phyloP scores from a whole-genome alignment of 192 early-diverging fungal genomes.

The Neocallimastix lanati region DNA sequence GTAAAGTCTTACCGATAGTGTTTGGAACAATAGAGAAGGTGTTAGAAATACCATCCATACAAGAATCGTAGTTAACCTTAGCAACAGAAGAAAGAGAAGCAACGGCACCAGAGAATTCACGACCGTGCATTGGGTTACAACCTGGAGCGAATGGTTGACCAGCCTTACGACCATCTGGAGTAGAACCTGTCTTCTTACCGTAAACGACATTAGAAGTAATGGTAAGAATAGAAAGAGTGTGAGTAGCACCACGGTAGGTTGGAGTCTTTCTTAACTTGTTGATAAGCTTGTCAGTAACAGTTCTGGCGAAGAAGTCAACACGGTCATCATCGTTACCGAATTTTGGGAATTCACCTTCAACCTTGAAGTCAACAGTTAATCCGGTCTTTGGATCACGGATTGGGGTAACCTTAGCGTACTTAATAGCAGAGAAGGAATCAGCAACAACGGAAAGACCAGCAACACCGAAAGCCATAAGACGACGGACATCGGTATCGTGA shows the following conservation, averaged over 20 bases:
- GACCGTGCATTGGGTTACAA: conserved; percentile 10
- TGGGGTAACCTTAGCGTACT: too few relatives aligned
- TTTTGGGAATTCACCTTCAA: too few relatives aligned
- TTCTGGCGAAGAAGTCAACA: conserved; percentile 8
- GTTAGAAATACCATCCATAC: conserved; percentile 9
- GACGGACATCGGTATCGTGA: too few relatives aligned
- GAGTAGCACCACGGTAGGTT: conserved; percentile 8
- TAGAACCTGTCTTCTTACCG: conserved; percentile 9
- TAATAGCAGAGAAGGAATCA: too few relatives aligned
- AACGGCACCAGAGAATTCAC: conserved; percentile 6
- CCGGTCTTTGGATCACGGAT: too few relatives aligned
- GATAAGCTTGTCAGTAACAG: conserved; percentile 2
- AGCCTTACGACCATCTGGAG: conserved; percentile 7
- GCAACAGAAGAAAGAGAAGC: conserved; percentile 10
- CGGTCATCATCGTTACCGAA: conserved; percentile 9
- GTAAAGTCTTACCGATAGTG: conserved; percentile 1
- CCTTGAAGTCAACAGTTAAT: too few relatives aligned
- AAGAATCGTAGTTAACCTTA: conserved; percentile 9
- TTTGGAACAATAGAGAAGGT: conserved; percentile 9
- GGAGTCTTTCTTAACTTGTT: conserved; percentile 7
- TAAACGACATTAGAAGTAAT: too few relatives aligned
- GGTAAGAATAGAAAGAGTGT: too few relatives aligned
- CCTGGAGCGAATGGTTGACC: conserved; percentile 9
- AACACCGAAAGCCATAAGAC: too few relatives aligned
- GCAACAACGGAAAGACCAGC: too few relatives aligned